phyloP scores from a whole-genome alignment of 306 rosid species.

The Vigna trinervia region DNA sequence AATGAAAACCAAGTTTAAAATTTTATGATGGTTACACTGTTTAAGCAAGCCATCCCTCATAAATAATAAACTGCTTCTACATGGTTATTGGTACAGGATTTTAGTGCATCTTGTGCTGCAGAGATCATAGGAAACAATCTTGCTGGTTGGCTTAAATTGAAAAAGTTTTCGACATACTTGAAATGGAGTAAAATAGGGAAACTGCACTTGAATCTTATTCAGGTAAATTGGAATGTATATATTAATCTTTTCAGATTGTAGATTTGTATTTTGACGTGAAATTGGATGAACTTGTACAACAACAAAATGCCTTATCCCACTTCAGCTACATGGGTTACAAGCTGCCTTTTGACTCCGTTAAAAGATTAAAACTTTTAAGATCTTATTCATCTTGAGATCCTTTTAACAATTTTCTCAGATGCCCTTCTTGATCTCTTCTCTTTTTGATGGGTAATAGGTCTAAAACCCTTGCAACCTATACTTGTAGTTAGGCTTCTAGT shows the following conservation, averaged over 20 bases:
- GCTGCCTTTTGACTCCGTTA: neutral
- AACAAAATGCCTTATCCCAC: neutral
- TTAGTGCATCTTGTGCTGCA: conserved; percentile 62
- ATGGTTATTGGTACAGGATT: conserved; percentile 63
- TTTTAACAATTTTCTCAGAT: neutral
- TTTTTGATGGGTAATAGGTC: neutral
- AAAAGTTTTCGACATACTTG: conserved; percentile 57
- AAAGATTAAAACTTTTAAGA: neutral
- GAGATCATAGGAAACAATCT: conserved; percentile 55
- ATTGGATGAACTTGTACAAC: neutral
- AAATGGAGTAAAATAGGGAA: conserved; percentile 89
- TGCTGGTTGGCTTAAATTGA: conserved; percentile 64
- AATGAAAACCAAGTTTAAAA: neutral
- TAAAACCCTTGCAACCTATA: neutral
- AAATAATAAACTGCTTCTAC: neutral
- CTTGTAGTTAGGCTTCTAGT: neutral
- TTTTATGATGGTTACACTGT: conserved; percentile 16
- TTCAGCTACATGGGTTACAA: neutral
- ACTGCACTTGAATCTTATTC: conserved; percentile 62
- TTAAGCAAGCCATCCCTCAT: neutral
- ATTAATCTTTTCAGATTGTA: conserved; percentile 11
- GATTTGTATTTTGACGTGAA: neutral
- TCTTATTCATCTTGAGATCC: neutral
- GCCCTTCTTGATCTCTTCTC: neutral
- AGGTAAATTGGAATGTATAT: conserved; percentile 56